These are phyloP conservation scores for Delphinella strobiligena DNA, from an alignment of 2,329 filamentous ascomycete species.

Conservation along the genomic window DNA sequence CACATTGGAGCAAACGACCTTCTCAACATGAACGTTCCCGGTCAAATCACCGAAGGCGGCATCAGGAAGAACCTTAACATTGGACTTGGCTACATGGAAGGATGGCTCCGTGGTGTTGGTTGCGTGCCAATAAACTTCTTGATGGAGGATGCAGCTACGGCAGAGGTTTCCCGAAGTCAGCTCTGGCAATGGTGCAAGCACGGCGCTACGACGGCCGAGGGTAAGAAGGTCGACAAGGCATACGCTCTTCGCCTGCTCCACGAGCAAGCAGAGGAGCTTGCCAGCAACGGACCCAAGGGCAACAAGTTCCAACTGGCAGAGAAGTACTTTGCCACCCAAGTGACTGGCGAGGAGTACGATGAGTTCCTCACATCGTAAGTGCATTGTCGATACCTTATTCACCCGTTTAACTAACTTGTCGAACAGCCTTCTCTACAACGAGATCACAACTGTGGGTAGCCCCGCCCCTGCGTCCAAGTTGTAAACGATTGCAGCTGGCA, in stretches of 20 bases:
- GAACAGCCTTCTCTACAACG: slow-evolving; percentile 67
- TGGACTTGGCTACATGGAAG: slow-evolving; percentile 95
- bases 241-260: slow-evolving; percentile 78
- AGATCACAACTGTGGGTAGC: slow-evolving; percentile 64
- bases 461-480: slow-evolving; percentile 43
- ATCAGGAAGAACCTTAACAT: slow-evolving; percentile 98
- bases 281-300: slow-evolving; percentile 63
- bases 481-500: slow-evolving; percentile 13
- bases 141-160: slow-evolving; percentile 97
- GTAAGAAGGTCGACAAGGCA: slow-evolving; percentile 84
- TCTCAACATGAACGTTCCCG: slow-evolving; percentile 95
- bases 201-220: slow-evolving; percentile 64
- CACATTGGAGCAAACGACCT: slow-evolving; percentile 77
- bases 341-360: slow-evolving; percentile 94
- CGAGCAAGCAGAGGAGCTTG: slow-evolving; percentile 69
- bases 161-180: slow-evolving; percentile 87
- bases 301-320: slow-evolving; percentile 88
- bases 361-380: slow-evolving; percentile 83
- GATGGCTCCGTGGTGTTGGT: slow-evolving; percentile 86
- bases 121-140: slow-evolving; percentile 97
- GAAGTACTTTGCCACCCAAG: slow-evolving; percentile 84
- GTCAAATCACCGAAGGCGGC: slow-evolving; percentile 80
- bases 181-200: slow-evolving; percentile 91
- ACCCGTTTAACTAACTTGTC: slow-evolving; percentile 10
- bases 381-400: not conserved